A percentile compares a stretch with the other conserved stretches of the same genome.
Evolutionary conservation across 108 stramenopile species (phyloP).

Genomic region (Skeletonema tropicum): DNA sequence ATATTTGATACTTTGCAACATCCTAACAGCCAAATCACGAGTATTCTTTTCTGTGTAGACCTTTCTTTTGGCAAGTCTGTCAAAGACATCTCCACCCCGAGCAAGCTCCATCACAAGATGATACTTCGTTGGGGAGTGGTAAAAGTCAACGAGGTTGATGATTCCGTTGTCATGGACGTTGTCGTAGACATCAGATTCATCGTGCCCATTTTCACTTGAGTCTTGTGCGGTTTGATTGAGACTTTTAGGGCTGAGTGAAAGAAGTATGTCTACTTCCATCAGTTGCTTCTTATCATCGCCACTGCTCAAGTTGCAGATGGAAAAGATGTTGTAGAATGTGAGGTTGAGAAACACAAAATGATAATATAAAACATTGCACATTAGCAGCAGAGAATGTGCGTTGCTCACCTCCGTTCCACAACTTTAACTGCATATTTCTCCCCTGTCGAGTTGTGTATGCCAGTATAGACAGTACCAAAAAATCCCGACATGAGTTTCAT

Average conservation of each 20-base stretch:
- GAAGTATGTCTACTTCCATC: slow-evolving; percentile 68
- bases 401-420: slow-evolving; percentile 55
- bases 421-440: slow-evolving; percentile 72
- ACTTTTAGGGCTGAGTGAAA: slow-evolving; percentile 24
- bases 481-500: slow-evolving; percentile 63
- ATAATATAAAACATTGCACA: no score
- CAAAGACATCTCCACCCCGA: slow-evolving; percentile 43
- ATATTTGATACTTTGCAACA: slow-evolving; percentile 60
- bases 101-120: slow-evolving; percentile 72
- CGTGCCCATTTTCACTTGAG: slow-evolving; percentile 6
- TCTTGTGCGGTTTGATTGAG: no score
- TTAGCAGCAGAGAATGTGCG: no score
- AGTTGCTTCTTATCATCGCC: slow-evolving; percentile 62
- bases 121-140: slow-evolving; percentile 66
- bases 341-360: no score
- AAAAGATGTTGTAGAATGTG: no score
- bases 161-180: no score
- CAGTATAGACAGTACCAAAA: slow-evolving; percentile 71
- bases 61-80: slow-evolving; percentile 37
- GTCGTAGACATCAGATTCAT: slow-evolving; percentile 27
- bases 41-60: slow-evolving; percentile 24
- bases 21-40: slow-evolving; percentile 17
- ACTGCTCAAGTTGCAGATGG: slow-evolving; percentile 28
- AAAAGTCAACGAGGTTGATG: slow-evolving; percentile 84
- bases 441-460: slow-evolving; percentile 39